Evolutionary conservation across 306 rosid species (phyloP), one percentile per base, ranked within the genome.

Genomic region (Cucurbita pepo): DNA sequence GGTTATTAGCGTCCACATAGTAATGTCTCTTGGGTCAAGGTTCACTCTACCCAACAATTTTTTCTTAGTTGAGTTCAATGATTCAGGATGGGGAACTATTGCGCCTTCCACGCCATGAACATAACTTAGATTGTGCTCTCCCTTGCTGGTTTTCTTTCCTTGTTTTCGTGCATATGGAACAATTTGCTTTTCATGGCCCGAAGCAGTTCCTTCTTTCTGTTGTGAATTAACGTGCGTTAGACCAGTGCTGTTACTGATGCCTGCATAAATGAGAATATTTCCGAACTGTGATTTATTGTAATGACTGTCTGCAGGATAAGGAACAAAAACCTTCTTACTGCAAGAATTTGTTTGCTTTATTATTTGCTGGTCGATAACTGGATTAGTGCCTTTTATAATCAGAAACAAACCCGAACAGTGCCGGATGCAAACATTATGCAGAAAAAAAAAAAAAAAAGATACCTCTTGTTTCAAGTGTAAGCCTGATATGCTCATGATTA

Each of bases 1-100:
- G 82, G 86, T 21, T 76, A 90, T 77, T 79, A 93, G 91, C 83
- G 77, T 88, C 98, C 98, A 94, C 34, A 88, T 88, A 81, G 84
- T 85, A 69, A 82, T 82, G 52, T 41, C 50, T 64, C 71, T 64
- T 41, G 71, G 71, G 37, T 64, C 71, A 43, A 64, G 71, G 37
- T 64, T 5, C 9, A 64, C 71, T 43, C 36, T 64, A 43, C n/a
- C 54, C n/a, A 43, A 10, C 37, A 43, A 53, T 12, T 18, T 64
- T 64, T 64, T 64, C 53, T 64, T 64, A 43, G 71, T 64, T 43
- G 69, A 59, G 43, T 59, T 58, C 40, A 58, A 30, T 57, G 66
- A 38, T 61, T 61, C 38, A 37, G 43, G 16, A 64, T 41, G 53
- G n/a, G 37, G 71, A 64, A 64, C 37, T 19, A 64, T 64, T 62